Evolutionary conservation across 495 filamentous ascomycete species (phyloP).

Genomic region (Talaromyces nanjingensis): DNA sequence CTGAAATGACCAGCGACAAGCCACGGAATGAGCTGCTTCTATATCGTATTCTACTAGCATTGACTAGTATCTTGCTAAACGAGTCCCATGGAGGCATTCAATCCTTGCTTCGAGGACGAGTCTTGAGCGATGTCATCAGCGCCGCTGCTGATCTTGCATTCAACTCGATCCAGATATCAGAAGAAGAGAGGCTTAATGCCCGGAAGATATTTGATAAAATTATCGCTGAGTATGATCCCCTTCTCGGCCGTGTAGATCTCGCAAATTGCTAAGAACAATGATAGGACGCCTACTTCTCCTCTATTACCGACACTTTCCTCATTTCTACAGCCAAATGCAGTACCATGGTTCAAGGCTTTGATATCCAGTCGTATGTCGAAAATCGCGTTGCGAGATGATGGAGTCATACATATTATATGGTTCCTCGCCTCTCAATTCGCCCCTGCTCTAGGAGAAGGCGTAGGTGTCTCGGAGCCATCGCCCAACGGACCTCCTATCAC

Average conservation of each 20-base stretch:
- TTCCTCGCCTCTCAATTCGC: slow-evolving; percentile 58
- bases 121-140: slow-evolving; percentile 39
- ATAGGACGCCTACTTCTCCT: slow-evolving; percentile 33
- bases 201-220: slow-evolving; percentile 24
- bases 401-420: slow-evolving; percentile 62
- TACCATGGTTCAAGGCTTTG: slow-evolving; percentile 38
- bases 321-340: slow-evolving; percentile 38
- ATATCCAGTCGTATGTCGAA: slow-evolving; percentile 50
- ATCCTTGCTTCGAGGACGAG: slow-evolving; percentile 33
- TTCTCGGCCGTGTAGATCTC: not conserved
- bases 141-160: slow-evolving; percentile 33
- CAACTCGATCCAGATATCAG: slow-evolving; percentile 24
- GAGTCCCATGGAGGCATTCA: slow-evolving; percentile 33
- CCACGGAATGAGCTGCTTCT: slow-evolving; percentile 28
- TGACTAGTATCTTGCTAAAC: slow-evolving; percentile 23
- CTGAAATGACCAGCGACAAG: slow-evolving; percentile 10
- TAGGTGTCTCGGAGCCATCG: slow-evolving; percentile 25
- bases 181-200: slow-evolving; percentile 18
- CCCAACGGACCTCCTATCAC: slow-evolving; percentile 58
- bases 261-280: slow-evolving; percentile 14
- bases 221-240: slow-evolving; percentile 35
- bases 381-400: slow-evolving; percentile 57
- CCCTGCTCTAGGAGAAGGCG: slow-evolving; percentile 34
- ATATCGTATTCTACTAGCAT: slow-evolving; percentile 18
- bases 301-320: slow-evolving; percentile 40